Evolutionary conservation across 2,329 filamentous ascomycete genomes (phyloP).

Genomic region (Curvularia sp.): DNA sequence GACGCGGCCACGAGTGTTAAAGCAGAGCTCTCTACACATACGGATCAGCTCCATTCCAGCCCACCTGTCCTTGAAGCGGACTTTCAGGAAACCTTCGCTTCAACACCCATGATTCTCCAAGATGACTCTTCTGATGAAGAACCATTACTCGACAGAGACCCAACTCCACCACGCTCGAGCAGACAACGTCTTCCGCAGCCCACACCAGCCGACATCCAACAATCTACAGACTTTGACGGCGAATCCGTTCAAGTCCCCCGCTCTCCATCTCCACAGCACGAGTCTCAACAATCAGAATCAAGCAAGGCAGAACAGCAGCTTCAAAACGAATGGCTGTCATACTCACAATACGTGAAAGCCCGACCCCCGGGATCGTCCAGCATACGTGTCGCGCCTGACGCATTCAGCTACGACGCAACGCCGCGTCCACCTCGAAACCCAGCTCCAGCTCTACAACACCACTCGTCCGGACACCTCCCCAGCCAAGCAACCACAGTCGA

Average conservation of each 20-base stretch:
- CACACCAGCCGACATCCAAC: slow-evolving; percentile 13
- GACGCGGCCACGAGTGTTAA: neutral
- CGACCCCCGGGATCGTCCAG: slow-evolving; percentile 33
- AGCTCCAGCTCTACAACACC: neutral
- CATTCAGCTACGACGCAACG: slow-evolving; percentile 38
- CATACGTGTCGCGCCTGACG: slow-evolving; percentile 35
- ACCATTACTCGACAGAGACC: slow-evolving; percentile 4
- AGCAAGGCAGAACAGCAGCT: slow-evolving; percentile 46
- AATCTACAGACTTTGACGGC: slow-evolving; percentile 28
- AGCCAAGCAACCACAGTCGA: slow-evolving; percentile 48
- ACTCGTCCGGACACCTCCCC: slow-evolving; percentile 16
- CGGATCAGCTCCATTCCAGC: slow-evolving; percentile 21
- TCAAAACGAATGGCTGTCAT: slow-evolving; percentile 40
- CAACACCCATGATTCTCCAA: slow-evolving; percentile 36
- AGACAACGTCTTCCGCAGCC: neutral
- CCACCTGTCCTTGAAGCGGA: slow-evolving; percentile 17
- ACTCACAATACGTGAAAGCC: slow-evolving; percentile 40
- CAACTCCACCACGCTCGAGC: slow-evolving; percentile 13
- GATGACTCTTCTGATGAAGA: slow-evolving; percentile 32
- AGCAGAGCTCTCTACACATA: neutral
- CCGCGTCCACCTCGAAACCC: slow-evolving; percentile 16
- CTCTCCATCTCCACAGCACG: slow-evolving; percentile 30
- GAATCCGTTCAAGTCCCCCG: slow-evolving; percentile 32
- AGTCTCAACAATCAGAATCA: slow-evolving; percentile 38
- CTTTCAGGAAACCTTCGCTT: slow-evolving; percentile 28